These are phyloP conservation scores for Neoboletus subvelutipes DNA, from an alignment of 768 basidiomycete species.

Conservation along the genomic window DNA sequence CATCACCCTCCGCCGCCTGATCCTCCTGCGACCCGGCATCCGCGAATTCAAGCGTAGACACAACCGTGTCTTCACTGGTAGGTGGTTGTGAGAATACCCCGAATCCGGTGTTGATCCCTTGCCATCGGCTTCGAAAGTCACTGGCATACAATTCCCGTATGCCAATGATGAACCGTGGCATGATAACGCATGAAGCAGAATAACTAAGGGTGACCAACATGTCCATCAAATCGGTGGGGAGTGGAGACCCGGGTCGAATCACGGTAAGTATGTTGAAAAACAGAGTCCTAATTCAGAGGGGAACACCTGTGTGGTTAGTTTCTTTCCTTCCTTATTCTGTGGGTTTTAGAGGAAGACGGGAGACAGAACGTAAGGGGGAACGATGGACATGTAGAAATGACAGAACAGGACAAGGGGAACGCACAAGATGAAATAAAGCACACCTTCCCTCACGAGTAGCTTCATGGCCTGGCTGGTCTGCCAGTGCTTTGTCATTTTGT, in stretches of 20 bases:
- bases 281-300: not conserved
- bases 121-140: not conserved
- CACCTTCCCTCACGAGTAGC: constrained; percentile 10
- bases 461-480: constrained; percentile 2
- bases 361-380: no score
- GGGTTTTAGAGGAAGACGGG: not conserved
- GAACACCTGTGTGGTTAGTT: not conserved
- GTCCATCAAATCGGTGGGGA: not conserved
- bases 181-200: not conserved
- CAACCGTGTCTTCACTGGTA: not conserved
- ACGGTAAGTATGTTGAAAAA: constrained; percentile 1
- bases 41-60: not conserved
- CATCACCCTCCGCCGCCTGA: not conserved
- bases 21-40: not conserved
- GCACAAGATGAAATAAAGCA: constrained; percentile 16
- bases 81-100: not conserved
- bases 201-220: not conserved
- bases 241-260: not conserved
- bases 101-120: constrained; percentile 15
- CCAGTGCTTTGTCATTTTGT: constrained; percentile 10
- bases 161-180: constrained; percentile 18
- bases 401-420: not conserved
- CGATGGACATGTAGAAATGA: not conserved
- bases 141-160: constrained; percentile 9
- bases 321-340: no score